These are phyloP conservation scores for Hericium coralloides DNA, from an alignment of 768 basidiomycete genomes.

Conservation along the genomic window DNA sequence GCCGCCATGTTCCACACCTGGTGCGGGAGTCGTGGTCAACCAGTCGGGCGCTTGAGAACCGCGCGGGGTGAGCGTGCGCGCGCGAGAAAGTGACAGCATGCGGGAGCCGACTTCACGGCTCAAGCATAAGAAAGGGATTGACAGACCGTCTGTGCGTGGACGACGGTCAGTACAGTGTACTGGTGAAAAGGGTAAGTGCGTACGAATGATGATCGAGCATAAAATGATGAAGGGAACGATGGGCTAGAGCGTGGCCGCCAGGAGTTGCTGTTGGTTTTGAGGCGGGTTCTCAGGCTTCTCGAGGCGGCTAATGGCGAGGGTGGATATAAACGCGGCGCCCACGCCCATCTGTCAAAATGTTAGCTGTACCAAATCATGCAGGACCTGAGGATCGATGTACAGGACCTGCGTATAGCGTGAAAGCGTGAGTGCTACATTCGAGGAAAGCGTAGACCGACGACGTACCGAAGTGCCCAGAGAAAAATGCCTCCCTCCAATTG, in stretches of 20 bases:
- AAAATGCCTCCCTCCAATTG: constrained; percentile 80
- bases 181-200: constrained; percentile 19
- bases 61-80: not conserved
- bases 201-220: constrained; percentile 77
- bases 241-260: constrained; percentile 68
- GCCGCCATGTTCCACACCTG: too few relatives aligned
- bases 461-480: constrained; percentile 84
- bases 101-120: constrained; percentile 4
- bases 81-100: not conserved
- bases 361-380: not conserved
- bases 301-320: constrained; percentile 55
- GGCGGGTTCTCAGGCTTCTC: constrained; percentile 53
- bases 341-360: constrained; percentile 74
- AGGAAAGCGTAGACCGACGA: not conserved
- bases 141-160: constrained; percentile 30
- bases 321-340: constrained; percentile 81
- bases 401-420: not conserved
- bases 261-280: constrained; percentile 55
- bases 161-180: not conserved
- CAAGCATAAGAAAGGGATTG: constrained; percentile 44
- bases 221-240: constrained; percentile 86
- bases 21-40: too few relatives aligned
- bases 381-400: not conserved
- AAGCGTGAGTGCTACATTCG: not conserved
- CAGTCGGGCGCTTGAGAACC: too few relatives aligned